These are phyloP conservation scores for Mucor circinelloides DNA, from an alignment of 371 early-diverging fungal genomes.

Conservation along the genomic window DNA sequence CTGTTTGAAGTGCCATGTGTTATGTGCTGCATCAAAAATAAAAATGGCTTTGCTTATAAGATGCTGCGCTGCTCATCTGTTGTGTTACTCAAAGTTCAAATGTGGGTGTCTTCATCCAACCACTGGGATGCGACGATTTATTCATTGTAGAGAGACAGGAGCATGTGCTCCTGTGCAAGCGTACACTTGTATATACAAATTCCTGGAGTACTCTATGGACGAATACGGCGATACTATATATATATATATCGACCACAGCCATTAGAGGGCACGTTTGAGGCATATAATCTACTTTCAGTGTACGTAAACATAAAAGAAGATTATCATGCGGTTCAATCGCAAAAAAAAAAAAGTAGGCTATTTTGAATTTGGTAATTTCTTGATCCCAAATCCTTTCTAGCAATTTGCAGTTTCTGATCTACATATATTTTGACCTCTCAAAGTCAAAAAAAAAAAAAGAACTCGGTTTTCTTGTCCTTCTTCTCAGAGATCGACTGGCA, in stretches of 20 bases:
- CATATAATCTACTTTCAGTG: background rate
- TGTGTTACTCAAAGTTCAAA: background rate
- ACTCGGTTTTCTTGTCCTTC: background rate
- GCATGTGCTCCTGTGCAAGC: background rate
- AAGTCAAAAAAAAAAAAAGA: background rate
- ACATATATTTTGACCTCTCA: background rate
- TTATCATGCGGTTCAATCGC: background rate
- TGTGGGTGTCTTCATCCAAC: background rate
- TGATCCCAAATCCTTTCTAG: background rate
- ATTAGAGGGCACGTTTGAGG: background rate
- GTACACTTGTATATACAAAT: background rate
- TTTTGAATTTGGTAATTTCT: background rate
- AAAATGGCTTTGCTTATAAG: background rate
- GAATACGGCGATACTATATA: background rate
- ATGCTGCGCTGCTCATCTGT: background rate
- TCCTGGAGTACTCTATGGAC: background rate
- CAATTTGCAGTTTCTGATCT: background rate
- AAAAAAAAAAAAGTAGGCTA: background rate
- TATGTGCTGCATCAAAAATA: background rate
- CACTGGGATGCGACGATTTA: background rate
- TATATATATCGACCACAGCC: background rate
- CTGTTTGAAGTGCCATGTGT: background rate
- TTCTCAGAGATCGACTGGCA: background rate
- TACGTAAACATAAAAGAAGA: background rate
- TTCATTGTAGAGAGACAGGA: background rate